Evolutionary conservation across 768 basidiomycete genomes (phyloP), one percentile per base, ranked within the genome.

Genomic region (Favolaschia claudopus): DNA sequence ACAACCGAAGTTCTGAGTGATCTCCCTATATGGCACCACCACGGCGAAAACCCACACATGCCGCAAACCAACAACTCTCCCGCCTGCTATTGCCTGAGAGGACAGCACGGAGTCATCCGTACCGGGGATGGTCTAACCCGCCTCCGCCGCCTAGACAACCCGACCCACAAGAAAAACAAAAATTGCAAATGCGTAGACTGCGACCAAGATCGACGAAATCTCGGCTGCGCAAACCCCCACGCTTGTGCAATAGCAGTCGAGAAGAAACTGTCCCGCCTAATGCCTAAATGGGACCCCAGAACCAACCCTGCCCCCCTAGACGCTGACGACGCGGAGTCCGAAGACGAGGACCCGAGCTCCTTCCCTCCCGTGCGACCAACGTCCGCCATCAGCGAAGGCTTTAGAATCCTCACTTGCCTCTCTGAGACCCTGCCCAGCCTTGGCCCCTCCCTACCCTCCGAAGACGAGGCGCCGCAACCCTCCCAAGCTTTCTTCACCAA

Each of bases 21-120:
- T n/a, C n/a, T n/a, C n/a, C 55, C 55, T 6, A 10, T 57, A 1
- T 57, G 46, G 46, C 55, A 57, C 22, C 55, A 57, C 24, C n/a
- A 25, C 17, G 47, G 24, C 1, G 20, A 24, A 14, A 19, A 28
- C 15, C 33, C 33, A 3, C 29, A 4, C 1, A 32, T 29, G 20
- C 32, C 1, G 7, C 55, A 57, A 32, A 13, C 34, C 1, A 49
- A 49, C 20, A 57, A 57, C 25, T 17, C 29, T 1, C 7, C 19
- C 3, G 15, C 37, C 2, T 33, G 27, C 19, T 33, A 15, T 6
- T 57, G 55, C 39, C 55, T 57, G 7, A 24, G 46, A 6, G 20
- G 32, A 14, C 38, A 47, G 13, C 55, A 56, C 28, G n/a, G 19
- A 2, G 20, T 48, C 2, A 1, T 29, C 14, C 25, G 3, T 31